Percentiles rank a stretch among this genome's conserved stretches.
These are phyloP conservation scores for Rhodomyrtus psidioides DNA, from an alignment of 441 rosid species.

Conservation along the genomic window DNA sequence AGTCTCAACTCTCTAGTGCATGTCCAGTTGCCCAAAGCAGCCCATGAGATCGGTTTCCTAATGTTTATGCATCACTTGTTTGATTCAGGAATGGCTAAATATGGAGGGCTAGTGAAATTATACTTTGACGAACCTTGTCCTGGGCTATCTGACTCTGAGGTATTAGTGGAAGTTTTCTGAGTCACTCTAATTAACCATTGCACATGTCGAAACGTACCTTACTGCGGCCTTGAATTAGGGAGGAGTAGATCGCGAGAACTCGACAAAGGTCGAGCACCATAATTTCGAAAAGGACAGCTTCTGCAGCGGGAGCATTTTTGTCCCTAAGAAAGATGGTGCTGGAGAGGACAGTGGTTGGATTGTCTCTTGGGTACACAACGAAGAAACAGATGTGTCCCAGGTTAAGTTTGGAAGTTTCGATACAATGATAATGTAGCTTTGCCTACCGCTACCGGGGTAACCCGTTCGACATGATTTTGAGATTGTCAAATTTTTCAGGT, in stretches of 20 bases:
- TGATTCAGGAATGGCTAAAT: not conserved
- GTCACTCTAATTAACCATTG: not conserved
- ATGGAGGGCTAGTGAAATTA: slow-evolving; percentile 2
- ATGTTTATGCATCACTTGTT: not conserved
- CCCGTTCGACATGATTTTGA: not conserved
- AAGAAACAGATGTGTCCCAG: not conserved
- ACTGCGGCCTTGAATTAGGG: not conserved
- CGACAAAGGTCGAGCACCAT: not conserved
- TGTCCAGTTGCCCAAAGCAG: not conserved
- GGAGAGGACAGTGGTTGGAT: not conserved
- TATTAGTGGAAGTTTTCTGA: not conserved
- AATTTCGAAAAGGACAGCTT: not conserved
- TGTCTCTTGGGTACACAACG: not conserved
- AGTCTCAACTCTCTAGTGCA: not conserved
- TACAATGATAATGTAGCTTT: not conserved
- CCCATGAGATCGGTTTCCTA: not conserved
- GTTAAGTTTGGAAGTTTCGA: not conserved
- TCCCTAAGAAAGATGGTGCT: not conserved
- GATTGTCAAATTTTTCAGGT: not conserved
- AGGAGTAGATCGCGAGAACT: not conserved
- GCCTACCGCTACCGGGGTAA: not conserved
- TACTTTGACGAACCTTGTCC: not conserved
- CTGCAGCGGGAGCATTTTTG: not conserved
- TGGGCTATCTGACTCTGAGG: not conserved
- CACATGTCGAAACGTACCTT: not conserved